phyloP scores from a whole-genome alignment of 371 early-diverging fungal genomes.

The Mortierella sp. region DNA sequence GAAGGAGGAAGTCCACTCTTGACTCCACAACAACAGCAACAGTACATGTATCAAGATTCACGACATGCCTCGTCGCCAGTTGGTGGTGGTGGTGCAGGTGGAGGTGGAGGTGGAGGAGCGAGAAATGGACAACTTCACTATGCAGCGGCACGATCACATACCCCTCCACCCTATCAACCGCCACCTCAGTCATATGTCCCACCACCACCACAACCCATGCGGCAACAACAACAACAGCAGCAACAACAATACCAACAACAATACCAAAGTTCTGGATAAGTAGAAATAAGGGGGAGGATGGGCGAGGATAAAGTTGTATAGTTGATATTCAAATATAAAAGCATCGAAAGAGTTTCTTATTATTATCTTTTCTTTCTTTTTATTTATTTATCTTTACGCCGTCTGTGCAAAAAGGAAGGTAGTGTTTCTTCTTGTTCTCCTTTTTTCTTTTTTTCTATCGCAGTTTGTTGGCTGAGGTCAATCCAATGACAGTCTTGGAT shows the following conservation, averaged over 20 bases:
- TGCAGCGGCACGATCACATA: too few species aligned
- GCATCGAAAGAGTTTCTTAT: background rate
- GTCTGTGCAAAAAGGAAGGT: background rate
- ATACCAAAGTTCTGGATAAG: background rate
- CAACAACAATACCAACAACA: conserved; percentile 13
- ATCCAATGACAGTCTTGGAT: conserved; percentile 8
- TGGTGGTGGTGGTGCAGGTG: too few species aligned
- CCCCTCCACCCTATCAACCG: too few species aligned
- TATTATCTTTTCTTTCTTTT: background rate
- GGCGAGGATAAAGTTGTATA: background rate
- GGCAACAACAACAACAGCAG: background rate
- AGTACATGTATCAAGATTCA: background rate
- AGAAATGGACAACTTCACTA: too few species aligned
- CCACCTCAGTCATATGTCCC: background rate
- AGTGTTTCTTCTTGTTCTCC: background rate
- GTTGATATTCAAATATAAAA: background rate
- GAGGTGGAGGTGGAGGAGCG: too few species aligned
- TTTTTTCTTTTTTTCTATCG: conserved; percentile 7
- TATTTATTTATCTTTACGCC: background rate
- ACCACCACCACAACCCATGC: background rate
- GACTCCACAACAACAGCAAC: too few species aligned
- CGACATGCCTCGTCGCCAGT: background rate
- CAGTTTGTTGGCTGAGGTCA: conserved; percentile 16
- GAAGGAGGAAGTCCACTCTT: too few species aligned
- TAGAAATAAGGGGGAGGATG: background rate